Evolutionary conservation across 139 green algal genomes (phyloP).

Genomic region (Deuterostichococcus epilithicus): DNA sequence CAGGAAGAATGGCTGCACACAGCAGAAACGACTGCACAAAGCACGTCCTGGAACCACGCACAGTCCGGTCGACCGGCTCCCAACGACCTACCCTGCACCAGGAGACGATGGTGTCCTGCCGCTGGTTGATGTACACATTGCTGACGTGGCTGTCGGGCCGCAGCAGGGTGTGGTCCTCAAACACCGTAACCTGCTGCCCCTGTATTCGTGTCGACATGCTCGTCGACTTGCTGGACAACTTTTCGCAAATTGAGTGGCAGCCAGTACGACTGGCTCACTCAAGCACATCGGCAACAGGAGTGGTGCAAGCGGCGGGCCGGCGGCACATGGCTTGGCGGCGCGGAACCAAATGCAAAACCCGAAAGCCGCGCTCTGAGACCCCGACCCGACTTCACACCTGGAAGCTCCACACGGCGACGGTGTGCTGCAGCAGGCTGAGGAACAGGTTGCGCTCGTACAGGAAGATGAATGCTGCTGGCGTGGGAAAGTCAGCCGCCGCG

Average conservation of each 20-base stretch:
- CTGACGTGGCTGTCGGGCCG: constrained; percentile 54
- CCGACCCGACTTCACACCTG: too few relatives aligned
- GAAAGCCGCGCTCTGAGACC: too few relatives aligned
- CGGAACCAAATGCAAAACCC: too few relatives aligned
- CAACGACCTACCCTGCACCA: constrained; percentile 31
- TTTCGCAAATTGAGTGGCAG: neutral
- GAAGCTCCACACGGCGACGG: constrained; percentile 51
- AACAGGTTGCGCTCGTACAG: constrained; percentile 58
- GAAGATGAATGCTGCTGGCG: constrained; percentile 53
- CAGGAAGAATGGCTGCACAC: neutral
- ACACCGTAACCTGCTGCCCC: constrained; percentile 41
- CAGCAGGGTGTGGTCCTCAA: constrained; percentile 51
- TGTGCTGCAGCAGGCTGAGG: constrained; percentile 45
- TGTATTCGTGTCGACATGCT: neutral
- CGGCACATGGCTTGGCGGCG: neutral
- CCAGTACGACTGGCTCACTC: neutral
- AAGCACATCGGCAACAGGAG: neutral
- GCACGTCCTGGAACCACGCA: too few relatives aligned
- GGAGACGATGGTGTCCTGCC: constrained; percentile 56
- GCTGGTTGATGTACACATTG: constrained; percentile 54
- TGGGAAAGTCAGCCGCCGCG: constrained; percentile 36
- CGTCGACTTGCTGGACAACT: neutral
- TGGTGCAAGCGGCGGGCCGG: neutral
- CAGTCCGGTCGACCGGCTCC: too few relatives aligned
- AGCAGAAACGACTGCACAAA: neutral